A percentile compares a stretch with the other conserved stretches of the same genome.
Evolutionary conservation across 371 early-diverging fungal species (phyloP).

Genomic region (Actinomucor elegans): DNA sequence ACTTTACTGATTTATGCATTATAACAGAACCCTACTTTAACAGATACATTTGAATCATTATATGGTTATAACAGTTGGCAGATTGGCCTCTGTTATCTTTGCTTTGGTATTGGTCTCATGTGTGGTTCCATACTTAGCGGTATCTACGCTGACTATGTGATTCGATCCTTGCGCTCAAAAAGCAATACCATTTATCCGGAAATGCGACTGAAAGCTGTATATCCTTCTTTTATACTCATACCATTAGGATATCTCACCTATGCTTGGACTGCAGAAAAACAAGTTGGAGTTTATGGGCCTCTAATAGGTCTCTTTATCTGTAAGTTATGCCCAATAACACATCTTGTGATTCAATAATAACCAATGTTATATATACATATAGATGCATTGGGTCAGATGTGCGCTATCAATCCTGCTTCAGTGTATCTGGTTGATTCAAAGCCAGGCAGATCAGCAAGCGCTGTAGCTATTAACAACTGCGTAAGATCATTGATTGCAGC

Average conservation of each 20-base stretch:
- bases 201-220: slow-evolving; percentile 40
- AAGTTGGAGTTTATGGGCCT: slow-evolving; percentile 38
- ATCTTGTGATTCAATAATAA: no score
- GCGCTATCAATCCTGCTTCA: slow-evolving; percentile 38
- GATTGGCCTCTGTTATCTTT: slow-evolving; percentile 48
- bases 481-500: slow-evolving; percentile 2
- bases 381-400: slow-evolving; percentile 28
- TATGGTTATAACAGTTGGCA: slow-evolving; percentile 33
- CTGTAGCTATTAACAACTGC: background rate
- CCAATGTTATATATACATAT: no score
- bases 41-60: slow-evolving; percentile 32
- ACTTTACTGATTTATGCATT: background rate
- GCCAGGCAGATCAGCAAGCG: slow-evolving; percentile 23
- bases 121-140: slow-evolving; percentile 50
- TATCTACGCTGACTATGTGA: slow-evolving; percentile 42
- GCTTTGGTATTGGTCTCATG: slow-evolving; percentile 45
- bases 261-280: slow-evolving; percentile 48
- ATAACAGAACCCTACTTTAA: slow-evolving; percentile 38
- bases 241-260: slow-evolving; percentile 53
- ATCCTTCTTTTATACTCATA: slow-evolving; percentile 46
- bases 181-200: slow-evolving; percentile 30
- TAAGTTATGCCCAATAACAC: no score
- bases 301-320: slow-evolving; percentile 53
- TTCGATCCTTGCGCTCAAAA: slow-evolving; percentile 22
- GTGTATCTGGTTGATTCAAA: slow-evolving; percentile 54